Percentiles rank a stretch among this genome's conserved stretches.
Evolutionary conservation across 371 early-diverging fungal genomes (phyloP).

Genomic region (Encephalitozoon hellem): DNA sequence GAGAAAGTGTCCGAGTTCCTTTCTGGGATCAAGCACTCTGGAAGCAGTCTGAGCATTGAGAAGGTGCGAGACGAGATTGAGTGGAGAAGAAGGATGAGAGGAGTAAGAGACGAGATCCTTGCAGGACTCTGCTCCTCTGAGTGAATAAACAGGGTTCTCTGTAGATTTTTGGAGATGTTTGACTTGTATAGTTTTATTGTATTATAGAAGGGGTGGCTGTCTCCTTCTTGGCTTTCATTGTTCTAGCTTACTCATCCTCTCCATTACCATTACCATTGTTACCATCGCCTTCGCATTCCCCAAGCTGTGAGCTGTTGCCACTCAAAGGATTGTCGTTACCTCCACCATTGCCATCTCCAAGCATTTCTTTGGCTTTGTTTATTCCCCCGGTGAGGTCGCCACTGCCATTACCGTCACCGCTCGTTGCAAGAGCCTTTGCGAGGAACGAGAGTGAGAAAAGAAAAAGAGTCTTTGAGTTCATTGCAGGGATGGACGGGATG

Average conservation of each 20-base stretch:
- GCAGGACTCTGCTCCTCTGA: not conserved
- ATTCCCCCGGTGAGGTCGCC: not conserved
- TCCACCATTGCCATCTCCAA: no score
- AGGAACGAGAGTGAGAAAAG: not conserved
- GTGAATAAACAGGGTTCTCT: not conserved
- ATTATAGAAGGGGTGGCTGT: not conserved
- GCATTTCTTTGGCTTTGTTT: not conserved
- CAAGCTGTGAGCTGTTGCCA: no score
- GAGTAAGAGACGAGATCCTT: not conserved
- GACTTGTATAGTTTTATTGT: not conserved
- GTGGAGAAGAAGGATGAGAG: not conserved
- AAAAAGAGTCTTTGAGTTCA: not conserved
- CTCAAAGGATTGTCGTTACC: not conserved
- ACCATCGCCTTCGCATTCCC: not conserved
- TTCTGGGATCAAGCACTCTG: not conserved
- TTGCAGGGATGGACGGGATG: not conserved
- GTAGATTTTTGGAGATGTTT: not conserved
- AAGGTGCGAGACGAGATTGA: not conserved
- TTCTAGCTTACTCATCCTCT: not conserved
- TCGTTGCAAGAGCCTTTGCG: not conserved
- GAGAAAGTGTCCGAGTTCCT: not conserved
- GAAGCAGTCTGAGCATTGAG: not conserved
- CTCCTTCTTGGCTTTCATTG: not conserved
- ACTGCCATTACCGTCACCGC: not conserved
- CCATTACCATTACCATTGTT: not conserved